Base-by-base conservation (phyloP, 352 stramenopile species). In the Phytophthora constricta region DNA sequence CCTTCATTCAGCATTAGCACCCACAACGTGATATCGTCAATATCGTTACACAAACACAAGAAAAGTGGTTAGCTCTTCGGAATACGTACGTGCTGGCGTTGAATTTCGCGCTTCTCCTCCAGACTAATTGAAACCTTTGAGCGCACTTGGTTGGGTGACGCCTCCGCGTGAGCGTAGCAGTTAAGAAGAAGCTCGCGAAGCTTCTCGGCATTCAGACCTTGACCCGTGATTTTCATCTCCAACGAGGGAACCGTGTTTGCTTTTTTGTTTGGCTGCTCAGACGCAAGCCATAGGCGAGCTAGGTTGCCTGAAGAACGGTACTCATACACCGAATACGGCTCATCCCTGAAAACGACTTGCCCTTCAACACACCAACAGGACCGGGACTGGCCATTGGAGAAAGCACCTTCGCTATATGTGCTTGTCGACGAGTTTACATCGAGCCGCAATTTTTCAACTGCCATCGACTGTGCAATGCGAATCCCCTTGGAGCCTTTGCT, bases 71-170 rank as follows among this genome's bases (percentile, higher is more conserved):
- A 25, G 14, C 31, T 50, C 1, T 9, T 16, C 11, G 13, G 25
- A 39, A 31, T 3, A 77, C 82, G n/a, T 76, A 92, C 82, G 62
- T 94, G 86, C 2, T 77, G 47, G 55, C 78, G 74, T 49, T 92
- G 86, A 43, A 94, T 84, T 43, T 80, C 72, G 10, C 79, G 80
- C 53, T 94, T 94, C 41, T 92, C 86, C 13, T 86, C 74, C 0
- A 86, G 28, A 11, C 61, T 84, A 2, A 93, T 62, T 1, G 74
- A 76, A 23, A 62, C 31, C 20, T 84, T 83, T 13, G 57, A 83
- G 17, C 70, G 69, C 41, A 90, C 26, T 28, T 86, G 71, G 25
- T 72, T 66, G 0, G 84, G 61, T 0, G 65, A 67, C 0, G 62
- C 59, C 41, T 92, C 76, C 4, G 73, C 63, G 52, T 74, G 74